phyloP scores from a whole-genome alignment of 2,329 filamentous ascomycete genomes.

The Bipolaris cookei region DNA sequence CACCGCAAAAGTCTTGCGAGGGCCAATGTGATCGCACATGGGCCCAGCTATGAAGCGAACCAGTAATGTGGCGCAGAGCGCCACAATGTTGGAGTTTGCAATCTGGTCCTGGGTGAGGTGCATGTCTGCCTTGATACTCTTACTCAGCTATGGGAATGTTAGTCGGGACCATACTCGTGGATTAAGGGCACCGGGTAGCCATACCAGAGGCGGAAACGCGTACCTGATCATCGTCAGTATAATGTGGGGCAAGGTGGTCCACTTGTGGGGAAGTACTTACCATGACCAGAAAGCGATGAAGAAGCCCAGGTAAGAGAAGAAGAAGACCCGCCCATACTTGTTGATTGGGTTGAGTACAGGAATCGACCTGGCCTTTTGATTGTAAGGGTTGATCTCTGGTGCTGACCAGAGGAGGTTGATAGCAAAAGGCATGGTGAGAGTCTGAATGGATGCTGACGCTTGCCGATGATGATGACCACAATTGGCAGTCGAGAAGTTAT shows the following conservation, averaged over 20 bases:
- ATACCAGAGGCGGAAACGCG: constrained; percentile 83
- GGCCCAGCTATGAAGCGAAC: constrained; percentile 81
- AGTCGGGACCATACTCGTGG: constrained; percentile 39
- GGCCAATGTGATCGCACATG: constrained; percentile 83
- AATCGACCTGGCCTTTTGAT: constrained; percentile 79
- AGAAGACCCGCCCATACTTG: constrained; percentile 84
- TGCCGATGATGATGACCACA: constrained; percentile 23
- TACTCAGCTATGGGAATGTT: constrained; percentile 51
- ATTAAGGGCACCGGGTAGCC: constrained; percentile 16
- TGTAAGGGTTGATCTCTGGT: constrained; percentile 83
- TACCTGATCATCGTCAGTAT: constrained; percentile 63
- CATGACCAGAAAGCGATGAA: constrained; percentile 88
- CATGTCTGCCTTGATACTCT: constrained; percentile 80
- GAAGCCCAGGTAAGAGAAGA: constrained; percentile 87
- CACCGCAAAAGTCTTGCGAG: constrained; percentile 79
- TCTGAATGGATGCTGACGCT: constrained; percentile 19
- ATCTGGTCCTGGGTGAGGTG: constrained; percentile 72
- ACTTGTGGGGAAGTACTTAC: constrained; percentile 46
- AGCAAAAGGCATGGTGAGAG: constrained; percentile 43
- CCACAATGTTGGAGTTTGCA: constrained; percentile 89
- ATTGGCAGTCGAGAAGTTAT: constrained; percentile 30
- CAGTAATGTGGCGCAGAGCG: constrained; percentile 67
- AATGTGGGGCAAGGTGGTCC: constrained; percentile 8
- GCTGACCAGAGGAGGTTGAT: constrained; percentile 51
- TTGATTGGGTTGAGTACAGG: constrained; percentile 80